Conservation (phyloP, 2,329 filamentous ascomycete species). For the Epichloe scottii region DNA sequence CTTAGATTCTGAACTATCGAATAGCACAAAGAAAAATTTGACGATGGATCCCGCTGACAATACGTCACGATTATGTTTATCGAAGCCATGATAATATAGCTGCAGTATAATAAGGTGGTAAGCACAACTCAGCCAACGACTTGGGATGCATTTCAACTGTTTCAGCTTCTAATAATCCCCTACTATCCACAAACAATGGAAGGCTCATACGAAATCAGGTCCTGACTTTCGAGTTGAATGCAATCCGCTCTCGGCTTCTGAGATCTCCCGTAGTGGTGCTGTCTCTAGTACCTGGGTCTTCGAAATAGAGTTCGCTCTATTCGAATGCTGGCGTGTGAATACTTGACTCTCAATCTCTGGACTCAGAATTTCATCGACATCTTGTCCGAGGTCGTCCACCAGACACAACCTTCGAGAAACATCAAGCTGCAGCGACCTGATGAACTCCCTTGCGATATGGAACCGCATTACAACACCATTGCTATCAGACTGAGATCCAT, state of each 20-base stretch:
- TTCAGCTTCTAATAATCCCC: too few species aligned
- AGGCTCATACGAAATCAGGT: not conserved
- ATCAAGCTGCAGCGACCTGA: conserved; percentile 37
- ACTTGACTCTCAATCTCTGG: conserved; percentile 33
- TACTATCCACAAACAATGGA: not conserved
- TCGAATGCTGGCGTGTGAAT: conserved; percentile 29
- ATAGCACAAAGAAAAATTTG: too few species aligned
- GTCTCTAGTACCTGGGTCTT: conserved; percentile 33
- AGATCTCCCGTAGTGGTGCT: conserved; percentile 25
- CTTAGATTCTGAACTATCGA: too few species aligned
- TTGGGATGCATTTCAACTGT: too few species aligned
- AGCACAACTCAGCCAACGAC: too few species aligned
- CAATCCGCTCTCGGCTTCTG: conserved; percentile 7
- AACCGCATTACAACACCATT: conserved; percentile 39
- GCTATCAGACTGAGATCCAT: conserved; percentile 35
- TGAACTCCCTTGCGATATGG: conserved; percentile 35
- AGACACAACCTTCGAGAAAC: conserved; percentile 34
- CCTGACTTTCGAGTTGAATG: not conserved
- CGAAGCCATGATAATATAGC: too few species aligned
- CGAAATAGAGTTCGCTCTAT: not conserved
- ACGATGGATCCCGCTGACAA: too few species aligned
- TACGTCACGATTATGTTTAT: too few species aligned
- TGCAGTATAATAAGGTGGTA: too few species aligned
- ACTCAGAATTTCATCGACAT: conserved; percentile 25
- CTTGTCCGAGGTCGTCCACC: conserved; percentile 13